A percentile compares a stretch with the other conserved stretches of the same genome.
Conservation (phyloP, 2,329 filamentous ascomycete species). For the Colletotrichum viniferum region DNA sequence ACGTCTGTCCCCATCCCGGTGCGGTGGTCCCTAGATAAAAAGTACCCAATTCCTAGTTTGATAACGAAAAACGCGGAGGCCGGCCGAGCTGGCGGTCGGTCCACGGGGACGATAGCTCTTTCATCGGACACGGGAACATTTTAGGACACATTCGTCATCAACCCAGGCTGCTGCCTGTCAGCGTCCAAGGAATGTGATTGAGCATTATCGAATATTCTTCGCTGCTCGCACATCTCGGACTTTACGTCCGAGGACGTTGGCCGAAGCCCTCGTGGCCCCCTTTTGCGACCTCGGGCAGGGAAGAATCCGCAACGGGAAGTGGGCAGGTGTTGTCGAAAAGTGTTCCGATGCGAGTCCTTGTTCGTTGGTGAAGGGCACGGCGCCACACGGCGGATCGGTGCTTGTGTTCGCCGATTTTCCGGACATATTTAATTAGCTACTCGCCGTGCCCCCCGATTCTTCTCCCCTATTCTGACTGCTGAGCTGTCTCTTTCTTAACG, state of each 20-base stretch:
- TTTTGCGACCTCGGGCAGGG: background rate
- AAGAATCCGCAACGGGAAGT: background rate
- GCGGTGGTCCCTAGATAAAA: background rate
- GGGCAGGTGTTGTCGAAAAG: background rate
- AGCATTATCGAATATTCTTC: background rate
- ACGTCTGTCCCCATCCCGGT: background rate
- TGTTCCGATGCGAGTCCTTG: background rate
- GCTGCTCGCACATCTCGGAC: background rate
- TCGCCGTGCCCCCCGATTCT: background rate
- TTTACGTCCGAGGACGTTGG: background rate
- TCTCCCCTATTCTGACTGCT: background rate
- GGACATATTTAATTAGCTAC: background rate
- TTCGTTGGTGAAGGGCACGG: background rate
- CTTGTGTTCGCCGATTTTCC: conserved; percentile 1
- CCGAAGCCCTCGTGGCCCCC: background rate
- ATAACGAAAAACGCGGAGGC: background rate
- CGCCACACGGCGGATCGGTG: conserved; percentile 1
- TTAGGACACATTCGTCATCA: background rate
- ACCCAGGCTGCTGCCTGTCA: background rate
- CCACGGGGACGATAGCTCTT: background rate
- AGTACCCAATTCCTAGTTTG: background rate
- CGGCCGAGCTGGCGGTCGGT: background rate
- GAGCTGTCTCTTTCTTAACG: background rate
- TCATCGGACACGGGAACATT: background rate
- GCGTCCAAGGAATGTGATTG: background rate